A percentile compares a stretch with the other conserved stretches of the same genome.
Evolutionary conservation across 306 rosid genomes (phyloP).

Genomic region (Begonia peltatifolia): DNA sequence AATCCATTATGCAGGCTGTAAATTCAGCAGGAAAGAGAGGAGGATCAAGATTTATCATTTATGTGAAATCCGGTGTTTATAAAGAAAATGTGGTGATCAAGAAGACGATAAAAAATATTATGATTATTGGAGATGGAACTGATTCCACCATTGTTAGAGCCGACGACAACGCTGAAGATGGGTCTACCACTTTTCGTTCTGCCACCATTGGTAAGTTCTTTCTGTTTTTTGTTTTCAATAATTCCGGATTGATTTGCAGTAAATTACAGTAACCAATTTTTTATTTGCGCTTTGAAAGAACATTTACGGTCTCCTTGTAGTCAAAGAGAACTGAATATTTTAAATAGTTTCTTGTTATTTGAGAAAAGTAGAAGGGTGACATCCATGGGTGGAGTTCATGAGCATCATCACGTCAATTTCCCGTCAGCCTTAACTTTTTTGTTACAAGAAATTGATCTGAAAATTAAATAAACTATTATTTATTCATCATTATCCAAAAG

Average conservation of each 20-base stretch:
- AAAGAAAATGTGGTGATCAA: slow-evolving; percentile 35
- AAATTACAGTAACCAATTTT: neutral
- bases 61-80: slow-evolving; percentile 65
- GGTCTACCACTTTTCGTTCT: slow-evolving; percentile 55
- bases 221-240: neutral
- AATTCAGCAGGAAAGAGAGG: slow-evolving; percentile 24
- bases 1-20: slow-evolving; percentile 46
- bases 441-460: too few species aligned
- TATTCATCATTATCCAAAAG: neutral
- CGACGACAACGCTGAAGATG: slow-evolving; percentile 12
- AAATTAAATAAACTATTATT: too few species aligned
- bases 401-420: too few species aligned
- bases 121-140: slow-evolving; percentile 77
- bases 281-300: too few species aligned
- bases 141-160: slow-evolving; percentile 43
- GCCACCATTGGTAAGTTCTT: slow-evolving; percentile 65
- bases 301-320: neutral
- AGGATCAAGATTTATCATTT: slow-evolving; percentile 28
- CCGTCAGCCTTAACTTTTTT: too few species aligned
- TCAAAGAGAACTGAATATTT: neutral
- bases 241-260: neutral
- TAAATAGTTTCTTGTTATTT: too few species aligned
- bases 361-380: neutral
- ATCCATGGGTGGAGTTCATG: neutral
- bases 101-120: slow-evolving; percentile 30